Evolutionary conservation across 139 green algal genomes (phyloP).

Genomic region (Yamagishiella unicocca): DNA sequence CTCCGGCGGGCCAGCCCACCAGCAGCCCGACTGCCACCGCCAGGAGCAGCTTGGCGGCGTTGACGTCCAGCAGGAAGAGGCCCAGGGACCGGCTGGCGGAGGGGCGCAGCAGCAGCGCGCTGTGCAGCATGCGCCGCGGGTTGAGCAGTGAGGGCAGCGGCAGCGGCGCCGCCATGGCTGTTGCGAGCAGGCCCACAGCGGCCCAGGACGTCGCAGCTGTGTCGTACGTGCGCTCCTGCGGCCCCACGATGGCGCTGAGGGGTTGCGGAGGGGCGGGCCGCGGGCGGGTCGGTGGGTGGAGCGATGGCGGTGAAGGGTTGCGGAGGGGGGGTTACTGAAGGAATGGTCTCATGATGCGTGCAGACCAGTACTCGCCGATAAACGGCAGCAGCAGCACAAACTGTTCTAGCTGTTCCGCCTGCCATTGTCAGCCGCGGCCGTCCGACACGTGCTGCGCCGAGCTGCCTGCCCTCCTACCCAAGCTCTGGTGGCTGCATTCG

Average conservation of each 20-base stretch:
- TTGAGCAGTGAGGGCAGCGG: not conserved
- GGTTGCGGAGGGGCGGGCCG: not conserved
- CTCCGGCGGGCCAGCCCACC: not conserved
- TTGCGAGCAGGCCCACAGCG: not conserved
- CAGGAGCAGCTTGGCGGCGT: conserved; percentile 18
- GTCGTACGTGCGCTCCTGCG: not conserved
- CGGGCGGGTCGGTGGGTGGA: not conserved
- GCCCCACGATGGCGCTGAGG: not conserved
- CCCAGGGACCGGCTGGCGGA: not conserved
- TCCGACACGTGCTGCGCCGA: no score
- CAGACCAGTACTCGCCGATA: not conserved
- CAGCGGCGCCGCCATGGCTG: conserved; percentile 24
- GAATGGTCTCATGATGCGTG: no score
- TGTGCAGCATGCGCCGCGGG: not conserved
- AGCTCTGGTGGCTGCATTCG: no score
- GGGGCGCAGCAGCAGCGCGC: conserved; percentile 20
- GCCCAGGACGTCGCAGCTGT: not conserved
- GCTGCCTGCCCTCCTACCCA: no score
- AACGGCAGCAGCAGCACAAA: not conserved
- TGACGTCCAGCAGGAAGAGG: conserved; percentile 14
- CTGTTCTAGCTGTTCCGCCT: no score
- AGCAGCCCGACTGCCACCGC: not conserved
- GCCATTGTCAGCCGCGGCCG: no score
- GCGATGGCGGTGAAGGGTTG: not conserved
- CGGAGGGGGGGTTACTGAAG: no score